A percentile compares a stretch with the other conserved stretches of the same genome.
These are phyloP conservation scores for Xylariaceae sp. DNA, from an alignment of 2,329 filamentous ascomycete species.

Conservation along the genomic window DNA sequence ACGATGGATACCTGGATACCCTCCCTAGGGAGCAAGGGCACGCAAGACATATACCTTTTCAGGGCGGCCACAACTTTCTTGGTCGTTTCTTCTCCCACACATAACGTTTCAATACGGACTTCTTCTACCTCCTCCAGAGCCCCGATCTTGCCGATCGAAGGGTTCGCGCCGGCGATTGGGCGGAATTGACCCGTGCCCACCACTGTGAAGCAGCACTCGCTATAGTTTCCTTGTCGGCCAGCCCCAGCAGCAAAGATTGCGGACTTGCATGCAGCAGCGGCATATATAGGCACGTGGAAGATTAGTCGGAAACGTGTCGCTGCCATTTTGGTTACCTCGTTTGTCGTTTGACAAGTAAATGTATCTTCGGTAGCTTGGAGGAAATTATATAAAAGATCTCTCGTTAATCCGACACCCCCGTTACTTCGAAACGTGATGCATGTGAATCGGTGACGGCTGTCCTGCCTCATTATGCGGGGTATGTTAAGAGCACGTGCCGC, in stretches of 20 bases:
- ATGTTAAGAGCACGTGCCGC: too few relatives aligned
- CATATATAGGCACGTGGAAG: conserved; percentile 56
- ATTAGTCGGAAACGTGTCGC: conserved; percentile 49
- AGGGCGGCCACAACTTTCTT: conserved; percentile 66
- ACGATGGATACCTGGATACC: conserved; percentile 3
- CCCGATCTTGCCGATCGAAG: conserved; percentile 65
- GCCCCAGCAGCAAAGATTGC: conserved; percentile 66
- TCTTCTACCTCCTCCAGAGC: conserved; percentile 66
- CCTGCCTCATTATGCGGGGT: too few relatives aligned
- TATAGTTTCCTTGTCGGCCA: conserved; percentile 60
- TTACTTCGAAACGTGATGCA: too few relatives aligned
- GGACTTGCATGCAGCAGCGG: conserved; percentile 57
- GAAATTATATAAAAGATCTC: not conserved
- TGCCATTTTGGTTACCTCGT: conserved; percentile 16
- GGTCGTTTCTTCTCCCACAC: conserved; percentile 63
- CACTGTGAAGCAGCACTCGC: conserved; percentile 59
- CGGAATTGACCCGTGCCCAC: conserved; percentile 70
- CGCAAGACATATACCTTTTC: conserved; percentile 64
- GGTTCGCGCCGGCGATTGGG: conserved; percentile 66
- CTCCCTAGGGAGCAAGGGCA: not conserved
- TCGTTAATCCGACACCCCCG: not conserved
- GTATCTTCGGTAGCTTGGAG: not conserved
- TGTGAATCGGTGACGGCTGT: too few relatives aligned
- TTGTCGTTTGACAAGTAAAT: not conserved
- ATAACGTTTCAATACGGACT: conserved; percentile 67